These are phyloP conservation scores for Myxozyma vanderwaltii DNA, from an alignment of 805 yeast species.

Conservation along the genomic window DNA sequence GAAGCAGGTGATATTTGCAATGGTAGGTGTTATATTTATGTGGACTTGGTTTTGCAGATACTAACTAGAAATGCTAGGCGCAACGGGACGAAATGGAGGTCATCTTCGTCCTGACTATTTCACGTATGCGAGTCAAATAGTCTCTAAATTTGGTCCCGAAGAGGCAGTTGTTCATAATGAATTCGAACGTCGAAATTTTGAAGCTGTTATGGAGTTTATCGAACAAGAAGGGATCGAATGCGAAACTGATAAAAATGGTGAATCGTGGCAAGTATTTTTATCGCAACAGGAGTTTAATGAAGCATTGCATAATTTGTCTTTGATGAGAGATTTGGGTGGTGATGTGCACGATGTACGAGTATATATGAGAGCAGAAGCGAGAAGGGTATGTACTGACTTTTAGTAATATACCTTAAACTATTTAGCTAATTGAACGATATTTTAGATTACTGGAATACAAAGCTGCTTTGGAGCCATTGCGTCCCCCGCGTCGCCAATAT, in stretches of 20 bases:
- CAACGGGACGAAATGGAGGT: constrained; percentile 56
- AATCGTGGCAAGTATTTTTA: constrained; percentile 39
- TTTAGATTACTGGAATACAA: constrained; percentile 39
- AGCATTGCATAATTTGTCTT: constrained; percentile 21
- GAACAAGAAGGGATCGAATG: constrained; percentile 46
- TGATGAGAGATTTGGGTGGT: constrained; percentile 28
- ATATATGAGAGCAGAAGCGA: constrained; percentile 24
- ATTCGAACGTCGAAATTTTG: constrained; percentile 46
- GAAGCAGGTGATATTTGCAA: constrained; percentile 50
- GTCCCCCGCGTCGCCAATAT: constrained; percentile 49
- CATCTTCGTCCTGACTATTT: constrained; percentile 48
- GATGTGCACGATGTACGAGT: constrained; percentile 27
- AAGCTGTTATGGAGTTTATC: constrained; percentile 43
- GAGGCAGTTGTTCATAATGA: constrained; percentile 46
- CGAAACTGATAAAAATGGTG: constrained; percentile 44
- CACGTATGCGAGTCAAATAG: constrained; percentile 9
- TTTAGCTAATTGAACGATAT: constrained; percentile 29
- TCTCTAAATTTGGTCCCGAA: constrained; percentile 36
- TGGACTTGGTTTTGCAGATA: not conserved
- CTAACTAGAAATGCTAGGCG: constrained; percentile 35
- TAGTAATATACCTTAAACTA: not conserved
- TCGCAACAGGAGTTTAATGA: constrained; percentile 26
- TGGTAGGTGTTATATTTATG: constrained; percentile 36
- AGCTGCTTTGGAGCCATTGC: constrained; percentile 42
- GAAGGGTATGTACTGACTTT: constrained; percentile 3